Evolutionary conservation across 1,284 basidiomycete genomes (phyloP).

Genomic region (Hemileia vastatrix): DNA sequence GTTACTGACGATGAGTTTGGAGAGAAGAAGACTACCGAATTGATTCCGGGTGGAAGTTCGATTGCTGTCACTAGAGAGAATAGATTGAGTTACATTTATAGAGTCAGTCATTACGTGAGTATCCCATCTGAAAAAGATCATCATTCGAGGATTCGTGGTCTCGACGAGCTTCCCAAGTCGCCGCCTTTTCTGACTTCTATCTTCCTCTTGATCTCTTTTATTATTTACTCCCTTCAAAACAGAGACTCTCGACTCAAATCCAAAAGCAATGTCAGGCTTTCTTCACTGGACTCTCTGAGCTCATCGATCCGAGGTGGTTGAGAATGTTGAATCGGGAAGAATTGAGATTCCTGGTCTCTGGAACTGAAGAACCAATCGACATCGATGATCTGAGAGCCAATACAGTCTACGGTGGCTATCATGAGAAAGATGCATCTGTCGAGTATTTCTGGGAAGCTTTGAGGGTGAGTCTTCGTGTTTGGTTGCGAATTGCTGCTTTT

Average conservation of each 20-base stretch:
- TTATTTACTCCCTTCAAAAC: slow-evolving; percentile 69
- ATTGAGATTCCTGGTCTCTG: slow-evolving; percentile 46
- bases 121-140: neutral
- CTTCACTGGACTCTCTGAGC: slow-evolving; percentile 73
- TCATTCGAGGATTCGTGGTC: too few species aligned
- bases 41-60: slow-evolving; percentile 72
- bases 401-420: slow-evolving; percentile 66
- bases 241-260: slow-evolving; percentile 76
- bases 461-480: slow-evolving; percentile 50
- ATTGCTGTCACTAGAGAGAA: slow-evolving; percentile 86
- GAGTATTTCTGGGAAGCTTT: slow-evolving; percentile 65
- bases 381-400: slow-evolving; percentile 64
- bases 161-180: too few species aligned
- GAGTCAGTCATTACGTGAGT: slow-evolving; percentile 28
- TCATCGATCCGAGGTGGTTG: slow-evolving; percentile 81
- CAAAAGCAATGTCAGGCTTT: slow-evolving; percentile 61
- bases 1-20: slow-evolving; percentile 84
- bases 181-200: slow-evolving; percentile 80
- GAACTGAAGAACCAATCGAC: slow-evolving; percentile 53
- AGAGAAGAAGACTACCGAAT: slow-evolving; percentile 62
- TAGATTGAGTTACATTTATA: slow-evolving; percentile 75
- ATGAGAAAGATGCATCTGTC: slow-evolving; percentile 59
- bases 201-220: too few species aligned
- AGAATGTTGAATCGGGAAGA: slow-evolving; percentile 89
- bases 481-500: neutral